Percentiles rank a stretch among this genome's conserved stretches.
Conservation (phyloP, 2,329 filamentous ascomycete species). For the Exophiala oligosperma region DNA sequence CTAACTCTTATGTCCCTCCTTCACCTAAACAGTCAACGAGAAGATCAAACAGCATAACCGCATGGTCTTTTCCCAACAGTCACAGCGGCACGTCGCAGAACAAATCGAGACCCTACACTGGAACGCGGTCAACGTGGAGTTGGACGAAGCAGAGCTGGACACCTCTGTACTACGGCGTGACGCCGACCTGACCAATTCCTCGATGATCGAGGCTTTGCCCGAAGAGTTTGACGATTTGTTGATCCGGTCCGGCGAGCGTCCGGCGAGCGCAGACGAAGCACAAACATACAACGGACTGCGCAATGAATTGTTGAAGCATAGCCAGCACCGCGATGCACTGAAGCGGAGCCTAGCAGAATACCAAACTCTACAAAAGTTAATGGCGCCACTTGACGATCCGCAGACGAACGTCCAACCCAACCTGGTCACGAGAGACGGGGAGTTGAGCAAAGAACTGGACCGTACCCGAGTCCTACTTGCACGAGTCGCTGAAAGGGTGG, state of each 20-base stretch:
- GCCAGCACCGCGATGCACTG: slow-evolving; percentile 45
- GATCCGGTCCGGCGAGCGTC: slow-evolving; percentile 4
- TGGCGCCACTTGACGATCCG: slow-evolving; percentile 52
- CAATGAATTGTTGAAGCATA: slow-evolving; percentile 47
- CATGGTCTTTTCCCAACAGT: slow-evolving; percentile 54
- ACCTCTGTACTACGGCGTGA: slow-evolving; percentile 12
- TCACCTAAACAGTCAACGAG: slow-evolving; percentile 46
- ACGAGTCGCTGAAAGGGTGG: slow-evolving; percentile 41
- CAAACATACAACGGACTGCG: slow-evolving; percentile 44
- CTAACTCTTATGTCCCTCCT: background rate
- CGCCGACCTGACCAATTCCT: slow-evolving; percentile 13
- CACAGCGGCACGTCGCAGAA: slow-evolving; percentile 56
- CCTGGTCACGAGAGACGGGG: slow-evolving; percentile 52
- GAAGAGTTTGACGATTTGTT: slow-evolving; percentile 14
- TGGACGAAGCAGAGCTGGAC: slow-evolving; percentile 12
- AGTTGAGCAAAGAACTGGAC: slow-evolving; percentile 50
- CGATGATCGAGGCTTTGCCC: slow-evolving; percentile 9
- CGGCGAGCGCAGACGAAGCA: background rate
- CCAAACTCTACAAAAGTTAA: slow-evolving; percentile 45
- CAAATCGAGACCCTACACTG: slow-evolving; percentile 58
- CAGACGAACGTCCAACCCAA: slow-evolving; percentile 56
- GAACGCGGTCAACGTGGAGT: slow-evolving; percentile 46
- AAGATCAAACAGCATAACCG: slow-evolving; percentile 54
- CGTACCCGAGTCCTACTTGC: slow-evolving; percentile 50
- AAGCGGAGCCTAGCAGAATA: slow-evolving; percentile 50